These are phyloP conservation scores for Parastagonospora avenae DNA, from an alignment of 2,329 filamentous ascomycete genomes.

Conservation along the genomic window DNA sequence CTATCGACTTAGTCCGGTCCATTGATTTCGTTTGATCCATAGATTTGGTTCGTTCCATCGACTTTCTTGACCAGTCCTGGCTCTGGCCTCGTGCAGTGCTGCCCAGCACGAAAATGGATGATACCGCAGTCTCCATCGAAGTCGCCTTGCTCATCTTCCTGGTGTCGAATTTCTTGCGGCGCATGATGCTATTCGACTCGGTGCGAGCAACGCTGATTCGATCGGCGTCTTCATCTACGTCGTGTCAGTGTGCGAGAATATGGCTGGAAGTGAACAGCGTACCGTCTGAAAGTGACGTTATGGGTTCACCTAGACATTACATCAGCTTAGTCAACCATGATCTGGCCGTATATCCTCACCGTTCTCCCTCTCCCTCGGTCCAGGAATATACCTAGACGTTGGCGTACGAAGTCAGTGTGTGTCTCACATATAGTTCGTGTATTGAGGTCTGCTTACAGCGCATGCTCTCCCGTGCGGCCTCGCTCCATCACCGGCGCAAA, in stretches of 20 bases:
- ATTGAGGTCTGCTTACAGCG: no score
- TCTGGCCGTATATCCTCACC: neutral
- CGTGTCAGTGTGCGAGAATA: neutral
- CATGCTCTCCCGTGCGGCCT: neutral
- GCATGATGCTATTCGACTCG: conserved; percentile 3
- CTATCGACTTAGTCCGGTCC: conserved; percentile 42
- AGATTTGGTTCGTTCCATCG: neutral
- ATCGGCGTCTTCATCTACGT: conserved; percentile 11
- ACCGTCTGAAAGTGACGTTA: neutral
- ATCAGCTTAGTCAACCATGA: neutral
- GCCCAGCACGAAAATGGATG: conserved; percentile 49
- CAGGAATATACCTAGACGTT: conserved; percentile 8
- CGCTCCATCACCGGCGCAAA: conserved; percentile 10
- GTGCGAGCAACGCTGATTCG: conserved; percentile 6
- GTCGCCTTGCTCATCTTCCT: conserved; percentile 34
- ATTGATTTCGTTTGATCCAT: no score
- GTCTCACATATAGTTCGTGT: no score
- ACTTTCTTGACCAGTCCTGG: conserved; percentile 36
- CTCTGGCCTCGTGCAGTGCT: conserved; percentile 10
- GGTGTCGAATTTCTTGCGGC: conserved; percentile 12
- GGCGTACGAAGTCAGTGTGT: no score
- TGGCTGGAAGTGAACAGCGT: neutral
- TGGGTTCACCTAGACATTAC: neutral
- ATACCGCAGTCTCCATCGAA: conserved; percentile 48
- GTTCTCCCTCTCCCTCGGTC: conserved; percentile 8